A percentile compares a stretch with the other conserved stretches of the same genome.
phyloP scores from a whole-genome alignment of 2,329 filamentous ascomycete genomes.

The Westerdykella aurantiaca region DNA sequence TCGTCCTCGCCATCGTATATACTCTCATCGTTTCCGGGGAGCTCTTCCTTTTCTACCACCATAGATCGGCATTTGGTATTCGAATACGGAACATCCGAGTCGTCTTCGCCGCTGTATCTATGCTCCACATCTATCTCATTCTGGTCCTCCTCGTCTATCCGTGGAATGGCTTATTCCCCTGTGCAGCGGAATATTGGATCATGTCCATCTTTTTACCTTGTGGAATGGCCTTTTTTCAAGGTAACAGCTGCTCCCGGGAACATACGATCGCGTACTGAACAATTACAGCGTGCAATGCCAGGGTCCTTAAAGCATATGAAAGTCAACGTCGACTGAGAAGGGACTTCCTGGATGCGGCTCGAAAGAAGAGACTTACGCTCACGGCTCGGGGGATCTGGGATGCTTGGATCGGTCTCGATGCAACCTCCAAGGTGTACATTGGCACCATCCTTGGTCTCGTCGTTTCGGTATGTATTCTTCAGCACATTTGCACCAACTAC shows the following conservation, averaged over 20 bases:
- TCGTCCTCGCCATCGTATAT: conserved; percentile 29
- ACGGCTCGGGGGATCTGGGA: conserved; percentile 25
- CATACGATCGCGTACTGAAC: background rate
- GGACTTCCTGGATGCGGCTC: conserved; percentile 31
- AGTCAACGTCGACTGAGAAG: conserved; percentile 29
- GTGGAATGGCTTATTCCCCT: conserved; percentile 31
- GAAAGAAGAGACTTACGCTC: conserved; percentile 27
- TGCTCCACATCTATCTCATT: conserved; percentile 34
- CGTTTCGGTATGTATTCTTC: conserved; percentile 24
- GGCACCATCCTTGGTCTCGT: conserved; percentile 26
- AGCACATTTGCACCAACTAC: background rate
- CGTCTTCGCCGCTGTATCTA: conserved; percentile 29
- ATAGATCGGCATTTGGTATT: conserved; percentile 27
- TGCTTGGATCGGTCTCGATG: conserved; percentile 28
- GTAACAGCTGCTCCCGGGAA: conserved; percentile 9
- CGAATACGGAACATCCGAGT: conserved; percentile 30
- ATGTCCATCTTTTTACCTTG: conserved; percentile 36
- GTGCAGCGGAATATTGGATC: conserved; percentile 36
- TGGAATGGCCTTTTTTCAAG: conserved; percentile 38
- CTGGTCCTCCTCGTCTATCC: conserved; percentile 35
- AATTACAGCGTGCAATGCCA: conserved; percentile 29
- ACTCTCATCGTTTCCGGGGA: conserved; percentile 28
- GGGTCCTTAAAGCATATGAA: conserved; percentile 33
- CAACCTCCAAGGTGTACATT: conserved; percentile 30
- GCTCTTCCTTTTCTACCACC: conserved; percentile 25